phyloP scores from a whole-genome alignment of 176 grass and related monocot species.

The Oryza meyeriana region DNA sequence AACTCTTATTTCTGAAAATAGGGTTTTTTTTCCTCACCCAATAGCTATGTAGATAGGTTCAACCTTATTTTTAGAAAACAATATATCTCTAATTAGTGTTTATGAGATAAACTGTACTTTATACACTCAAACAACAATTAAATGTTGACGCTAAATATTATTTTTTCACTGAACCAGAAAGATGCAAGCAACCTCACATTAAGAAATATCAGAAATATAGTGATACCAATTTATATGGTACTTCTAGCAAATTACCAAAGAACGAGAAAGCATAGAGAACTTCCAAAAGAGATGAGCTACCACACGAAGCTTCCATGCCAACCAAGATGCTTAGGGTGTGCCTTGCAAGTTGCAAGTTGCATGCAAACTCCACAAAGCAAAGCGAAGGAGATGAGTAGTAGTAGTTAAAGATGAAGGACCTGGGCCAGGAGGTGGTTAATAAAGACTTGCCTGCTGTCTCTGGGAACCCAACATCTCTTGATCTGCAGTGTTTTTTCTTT shows the following conservation, averaged over 20 bases:
- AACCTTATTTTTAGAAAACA: too few species aligned
- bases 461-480: constrained; percentile 9
- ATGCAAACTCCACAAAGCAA: background rate
- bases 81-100: too few species aligned
- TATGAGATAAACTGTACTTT: too few species aligned
- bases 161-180: too few species aligned
- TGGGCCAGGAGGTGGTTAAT: background rate
- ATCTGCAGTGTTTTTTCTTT: background rate
- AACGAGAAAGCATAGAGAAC: background rate
- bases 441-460: constrained; percentile 20
- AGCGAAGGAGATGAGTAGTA: background rate
- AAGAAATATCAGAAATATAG: too few species aligned
- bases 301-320: background rate
- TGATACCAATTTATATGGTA: too few species aligned
- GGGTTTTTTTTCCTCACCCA: too few species aligned
- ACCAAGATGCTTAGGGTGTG: background rate
- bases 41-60: too few species aligned
- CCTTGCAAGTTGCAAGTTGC: background rate
- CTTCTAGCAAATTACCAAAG: background rate
- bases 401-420: background rate
- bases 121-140: too few species aligned
- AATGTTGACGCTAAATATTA: too few species aligned
- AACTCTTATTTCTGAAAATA: too few species aligned
- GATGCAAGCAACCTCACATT: too few species aligned
- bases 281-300: background rate